phyloP scores from a whole-genome alignment of 2,329 filamentous ascomycete genomes.

The Cadophora sp. region DNA sequence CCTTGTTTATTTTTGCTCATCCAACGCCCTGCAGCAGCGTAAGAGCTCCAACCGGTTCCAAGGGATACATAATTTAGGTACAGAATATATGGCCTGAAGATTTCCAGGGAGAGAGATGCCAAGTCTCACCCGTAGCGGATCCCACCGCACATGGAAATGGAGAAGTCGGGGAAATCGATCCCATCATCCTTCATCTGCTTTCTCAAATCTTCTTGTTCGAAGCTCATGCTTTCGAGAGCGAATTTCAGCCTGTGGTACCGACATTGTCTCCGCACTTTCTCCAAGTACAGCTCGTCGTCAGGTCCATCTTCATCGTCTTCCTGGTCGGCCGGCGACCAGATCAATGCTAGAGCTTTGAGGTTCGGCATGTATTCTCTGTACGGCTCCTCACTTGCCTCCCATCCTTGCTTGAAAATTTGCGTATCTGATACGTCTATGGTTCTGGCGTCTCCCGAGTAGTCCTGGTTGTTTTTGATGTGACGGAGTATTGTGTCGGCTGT shows the following conservation, averaged over 20 bases:
- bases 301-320: slow-evolving; percentile 16
- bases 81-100: neutral
- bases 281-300: slow-evolving; percentile 1
- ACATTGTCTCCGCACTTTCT: slow-evolving; percentile 9
- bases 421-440: neutral
- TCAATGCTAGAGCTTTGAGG: slow-evolving; percentile 9
- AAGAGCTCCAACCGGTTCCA: too few species aligned
- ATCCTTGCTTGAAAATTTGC: slow-evolving; percentile 13
- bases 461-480: slow-evolving; percentile 11
- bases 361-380: slow-evolving; percentile 17
- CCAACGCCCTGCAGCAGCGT: too few species aligned
- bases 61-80: too few species aligned
- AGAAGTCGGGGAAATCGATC: slow-evolving; percentile 11
- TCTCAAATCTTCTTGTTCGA: slow-evolving; percentile 13
- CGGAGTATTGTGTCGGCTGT: slow-evolving; percentile 5
- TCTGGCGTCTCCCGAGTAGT: neutral
- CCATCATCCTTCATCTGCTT: slow-evolving; percentile 15
- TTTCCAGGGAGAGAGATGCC: neutral
- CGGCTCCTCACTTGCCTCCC: slow-evolving; percentile 5
- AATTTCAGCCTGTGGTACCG: slow-evolving; percentile 15
- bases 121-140: neutral
- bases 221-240: slow-evolving; percentile 19
- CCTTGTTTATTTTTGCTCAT: too few species aligned
- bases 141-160: slow-evolving; percentile 8
- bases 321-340: neutral